These are phyloP conservation scores for Solanum verrucosum DNA, from an alignment of 257 asterid genomes.

Conservation along the genomic window DNA sequence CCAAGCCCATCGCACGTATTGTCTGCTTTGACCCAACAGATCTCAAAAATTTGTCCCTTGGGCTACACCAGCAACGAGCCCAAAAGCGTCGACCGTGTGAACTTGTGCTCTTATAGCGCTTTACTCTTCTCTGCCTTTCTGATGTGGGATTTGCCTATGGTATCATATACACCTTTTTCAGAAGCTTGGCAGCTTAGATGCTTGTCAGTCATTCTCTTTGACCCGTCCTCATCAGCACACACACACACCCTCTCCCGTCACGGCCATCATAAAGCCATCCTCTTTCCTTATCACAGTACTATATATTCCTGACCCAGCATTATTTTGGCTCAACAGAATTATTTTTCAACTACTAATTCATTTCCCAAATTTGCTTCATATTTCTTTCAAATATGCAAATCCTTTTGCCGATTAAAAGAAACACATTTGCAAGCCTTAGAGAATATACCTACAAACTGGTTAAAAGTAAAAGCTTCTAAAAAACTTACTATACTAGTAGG, in stretches of 20 bases:
- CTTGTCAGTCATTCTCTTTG: background rate
- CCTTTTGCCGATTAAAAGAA: background rate
- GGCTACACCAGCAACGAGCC: background rate
- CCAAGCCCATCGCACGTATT: background rate
- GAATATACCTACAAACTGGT: background rate
- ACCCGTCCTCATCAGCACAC: background rate
- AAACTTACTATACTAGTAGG: background rate
- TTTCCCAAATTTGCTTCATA: background rate
- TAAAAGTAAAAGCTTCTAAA: background rate
- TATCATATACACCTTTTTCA: background rate
- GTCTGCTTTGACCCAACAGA: background rate
- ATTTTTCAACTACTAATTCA: background rate
- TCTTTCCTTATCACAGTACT: background rate
- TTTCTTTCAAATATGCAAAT: background rate
- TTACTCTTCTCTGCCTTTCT: background rate
- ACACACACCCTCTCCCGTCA: background rate
- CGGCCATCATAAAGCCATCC: rapidly evolving
- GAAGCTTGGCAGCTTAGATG: background rate
- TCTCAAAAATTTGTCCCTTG: background rate
- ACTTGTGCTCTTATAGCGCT: background rate
- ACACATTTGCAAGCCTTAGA: background rate
- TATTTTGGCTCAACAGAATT: background rate
- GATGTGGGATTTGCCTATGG: background rate
- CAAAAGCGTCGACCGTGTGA: background rate
- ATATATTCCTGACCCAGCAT: background rate